A percentile compares a stretch with the other conserved stretches of the same genome.
Evolutionary conservation across 1,284 basidiomycete species (phyloP).

Genomic region (Moesziomyces sp.): DNA sequence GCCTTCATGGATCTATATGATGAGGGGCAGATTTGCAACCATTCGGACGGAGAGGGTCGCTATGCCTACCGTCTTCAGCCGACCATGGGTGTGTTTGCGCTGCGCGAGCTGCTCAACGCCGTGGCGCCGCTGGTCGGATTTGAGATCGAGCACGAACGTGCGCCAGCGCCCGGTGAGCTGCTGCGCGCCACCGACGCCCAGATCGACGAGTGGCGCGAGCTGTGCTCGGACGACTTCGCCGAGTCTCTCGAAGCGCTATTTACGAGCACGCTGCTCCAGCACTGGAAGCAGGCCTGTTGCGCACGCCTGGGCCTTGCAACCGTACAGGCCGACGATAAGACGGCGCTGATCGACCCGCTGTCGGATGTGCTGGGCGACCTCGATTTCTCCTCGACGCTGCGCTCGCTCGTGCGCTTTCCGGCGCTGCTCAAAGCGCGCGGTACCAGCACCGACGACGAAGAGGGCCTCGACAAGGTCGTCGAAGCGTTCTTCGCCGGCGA

Average conservation of each 20-base stretch:
- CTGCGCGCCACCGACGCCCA: slow-evolving; percentile 21
- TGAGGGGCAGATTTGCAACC: slow-evolving; percentile 88
- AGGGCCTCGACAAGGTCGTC: slow-evolving; percentile 25
- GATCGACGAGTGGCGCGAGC: slow-evolving; percentile 48
- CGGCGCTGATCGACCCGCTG: slow-evolving; percentile 38
- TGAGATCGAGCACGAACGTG: slow-evolving; percentile 62
- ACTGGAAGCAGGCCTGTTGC: slow-evolving; percentile 56
- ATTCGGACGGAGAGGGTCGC: slow-evolving; percentile 84
- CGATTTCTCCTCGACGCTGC: slow-evolving; percentile 52
- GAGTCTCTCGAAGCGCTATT: slow-evolving; percentile 48
- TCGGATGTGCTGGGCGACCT: slow-evolving; percentile 38
- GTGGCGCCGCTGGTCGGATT: slow-evolving; percentile 49
- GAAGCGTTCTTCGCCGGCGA: slow-evolving; percentile 34
- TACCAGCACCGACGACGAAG: slow-evolving; percentile 14
- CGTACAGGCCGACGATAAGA: slow-evolving; percentile 32
- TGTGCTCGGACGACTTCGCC: slow-evolving; percentile 37
- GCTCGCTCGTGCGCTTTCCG: slow-evolving; percentile 45
- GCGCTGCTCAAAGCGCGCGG: slow-evolving; percentile 30
- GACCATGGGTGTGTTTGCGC: slow-evolving; percentile 70
- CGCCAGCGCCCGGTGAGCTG: slow-evolving; percentile 60
- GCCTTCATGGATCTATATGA: slow-evolving; percentile 84
- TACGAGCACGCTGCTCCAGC: slow-evolving; percentile 43
- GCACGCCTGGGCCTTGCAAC: slow-evolving; percentile 46
- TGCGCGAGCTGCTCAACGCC: slow-evolving; percentile 32
- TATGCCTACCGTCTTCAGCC: slow-evolving; percentile 78